Conservation (phyloP, 139 green algal species). For the Monoraphidium neglectum region DNA sequence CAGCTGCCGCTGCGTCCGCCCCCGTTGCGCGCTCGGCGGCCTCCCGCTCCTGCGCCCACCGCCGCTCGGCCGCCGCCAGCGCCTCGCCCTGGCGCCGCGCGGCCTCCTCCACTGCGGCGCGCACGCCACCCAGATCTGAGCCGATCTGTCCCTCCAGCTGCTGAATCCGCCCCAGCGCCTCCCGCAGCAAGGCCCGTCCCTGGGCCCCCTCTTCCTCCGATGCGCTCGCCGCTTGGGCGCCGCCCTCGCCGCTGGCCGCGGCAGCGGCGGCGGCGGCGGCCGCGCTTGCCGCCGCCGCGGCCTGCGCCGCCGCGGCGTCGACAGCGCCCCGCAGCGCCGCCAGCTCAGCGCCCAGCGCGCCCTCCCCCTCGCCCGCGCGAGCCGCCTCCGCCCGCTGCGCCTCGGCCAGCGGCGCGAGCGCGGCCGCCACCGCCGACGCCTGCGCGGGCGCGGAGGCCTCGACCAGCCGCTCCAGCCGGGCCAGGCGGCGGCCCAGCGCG, state of each 20-base stretch:
- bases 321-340: no score
- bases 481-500: slow-evolving; percentile 49
- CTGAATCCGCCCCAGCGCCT: slow-evolving; percentile 6
- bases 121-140: no score
- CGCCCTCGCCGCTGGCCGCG: not conserved
- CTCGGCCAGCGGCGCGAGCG: slow-evolving; percentile 4
- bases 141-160: not conserved
- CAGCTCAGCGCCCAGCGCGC: not conserved
- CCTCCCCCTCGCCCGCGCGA: not conserved
- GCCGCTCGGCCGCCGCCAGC: not conserved
- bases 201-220: not conserved
- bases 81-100: no score
- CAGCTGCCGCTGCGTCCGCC: not conserved
- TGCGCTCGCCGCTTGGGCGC: not conserved
- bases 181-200: not conserved
- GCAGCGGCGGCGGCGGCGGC: not conserved
- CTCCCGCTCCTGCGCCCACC: not conserved
- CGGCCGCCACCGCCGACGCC: not conserved
- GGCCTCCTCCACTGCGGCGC: no score
- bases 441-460: slow-evolving; percentile 18
- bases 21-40: not conserved
- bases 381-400: slow-evolving; percentile 3
- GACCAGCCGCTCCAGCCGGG: slow-evolving; percentile 43
- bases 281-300: not conserved
- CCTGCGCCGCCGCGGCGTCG: slow-evolving; percentile 1